Base-by-base conservation (phyloP, 768 basidiomycete genomes). In the Mycena amicta region DNA sequence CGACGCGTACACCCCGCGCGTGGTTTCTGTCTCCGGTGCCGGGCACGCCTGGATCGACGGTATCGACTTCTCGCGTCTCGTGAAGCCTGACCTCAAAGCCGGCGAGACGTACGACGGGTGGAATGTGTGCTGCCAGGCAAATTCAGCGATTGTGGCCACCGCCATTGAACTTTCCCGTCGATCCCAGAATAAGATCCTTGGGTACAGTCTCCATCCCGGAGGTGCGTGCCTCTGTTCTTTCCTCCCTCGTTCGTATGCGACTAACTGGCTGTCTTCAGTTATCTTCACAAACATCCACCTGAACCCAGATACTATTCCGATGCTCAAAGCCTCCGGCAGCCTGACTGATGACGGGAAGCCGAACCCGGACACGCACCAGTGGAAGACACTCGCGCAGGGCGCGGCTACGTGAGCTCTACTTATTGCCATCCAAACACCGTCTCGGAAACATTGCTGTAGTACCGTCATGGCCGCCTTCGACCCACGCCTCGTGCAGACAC, bases 151-250 rank as follows among this genome's bases (percentile, higher is more conserved):
- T 26, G 28, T 50, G 23, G 8, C 26, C 25, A 12, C 26, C 13
- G 49, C 23, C 23, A 25, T 5, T 4, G 49, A 27, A 23, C 22
- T 50, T 16, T 11, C 49, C 12, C 49, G 26, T 8, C 49, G 49
- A 8, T 11, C 22, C 12, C 8, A 22, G 27, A 22, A 22, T 22
- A 27, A 30, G 49, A 22, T 50, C 23, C 49, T 8, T 8, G 49
- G 12, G 23, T 50, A 50, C 23, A 57, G 56, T 45, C 50, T 57
- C 3, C 50, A 57, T 6, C 56, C 56, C 12, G 56, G 56, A 2
- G 16, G 56, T 57, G 40, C 27, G 55, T 27, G n/a, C 1, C 40
- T 11, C 26, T n/a, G n/a, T n/a, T n/a, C n/a, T n/a, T n/a, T n/a
- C n/a, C n/a, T n/a, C n/a, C 37, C 12, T 11, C 12, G 11, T 39